Evolutionary conservation across 169 alveolate genomes (phyloP).

Genomic region (Plasmodium gaboni): DNA sequence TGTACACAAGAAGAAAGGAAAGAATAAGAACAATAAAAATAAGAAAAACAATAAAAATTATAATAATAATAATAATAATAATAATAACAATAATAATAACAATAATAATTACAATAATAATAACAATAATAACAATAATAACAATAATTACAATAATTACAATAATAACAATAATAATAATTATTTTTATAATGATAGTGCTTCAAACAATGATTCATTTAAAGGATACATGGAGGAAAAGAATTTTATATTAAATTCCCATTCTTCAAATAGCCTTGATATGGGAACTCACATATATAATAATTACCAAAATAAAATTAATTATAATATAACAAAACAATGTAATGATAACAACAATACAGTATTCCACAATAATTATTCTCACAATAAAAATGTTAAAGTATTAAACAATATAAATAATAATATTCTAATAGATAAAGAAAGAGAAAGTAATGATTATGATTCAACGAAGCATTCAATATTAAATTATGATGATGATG

Average conservation of each 20-base stretch:
- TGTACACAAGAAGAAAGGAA: no score
- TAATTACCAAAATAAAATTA: neutral
- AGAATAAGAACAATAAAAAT: neutral
- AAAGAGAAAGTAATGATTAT: neutral
- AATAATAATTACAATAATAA: neutral
- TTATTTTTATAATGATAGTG: neutral
- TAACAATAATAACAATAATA: neutral
- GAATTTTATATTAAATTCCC: no score
- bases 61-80: neutral
- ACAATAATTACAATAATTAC: neutral
- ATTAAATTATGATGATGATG: neutral
- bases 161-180: neutral
- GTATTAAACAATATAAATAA: neutral
- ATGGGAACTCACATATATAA: no score
- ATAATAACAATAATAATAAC: neutral
- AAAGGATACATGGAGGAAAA: no score
- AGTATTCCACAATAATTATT: slow-evolving; percentile 2
- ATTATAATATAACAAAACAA: neutral
- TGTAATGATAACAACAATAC: slow-evolving; percentile 3
- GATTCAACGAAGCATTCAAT: slow-evolving; percentile 17
- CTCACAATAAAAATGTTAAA: neutral
- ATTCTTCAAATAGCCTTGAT: no score
- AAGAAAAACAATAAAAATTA: neutral
- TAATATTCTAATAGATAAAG: slow-evolving; percentile 4
- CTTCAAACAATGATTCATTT: no score